Base-by-base conservation (phyloP, 208 protist species). In the Trypanosoma lewisi region DNA sequence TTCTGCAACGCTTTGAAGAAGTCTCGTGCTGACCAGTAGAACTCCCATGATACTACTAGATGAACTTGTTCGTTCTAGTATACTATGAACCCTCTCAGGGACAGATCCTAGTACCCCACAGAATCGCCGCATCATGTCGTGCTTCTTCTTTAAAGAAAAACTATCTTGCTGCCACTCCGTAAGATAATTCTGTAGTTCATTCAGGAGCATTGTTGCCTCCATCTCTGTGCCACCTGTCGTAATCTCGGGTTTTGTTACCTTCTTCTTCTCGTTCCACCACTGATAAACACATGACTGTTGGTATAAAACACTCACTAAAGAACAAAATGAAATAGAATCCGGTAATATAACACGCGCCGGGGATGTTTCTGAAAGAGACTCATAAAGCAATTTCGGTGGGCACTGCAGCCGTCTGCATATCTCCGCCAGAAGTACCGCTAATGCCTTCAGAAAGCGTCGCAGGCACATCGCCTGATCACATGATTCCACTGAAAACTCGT, bases 201-300 rank as follows among this genome's bases (percentile, higher is more conserved):
- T 42, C 17, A 60, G 37, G 44, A 67, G 23, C 23, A 3, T 30
- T 17, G 17, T 44, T 36, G 54, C 30, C 33, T 4, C 34, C 21
- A n/a, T 19, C 30, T 53, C 41, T 33, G 39, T 23, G 28, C 21
- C 36, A 50, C 7, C 39, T 44, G 25, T 42, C 5, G 7, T 30
- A 27, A 19, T 27, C 36, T 27, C 30, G 19, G 19, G 2, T 7
- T 52, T 28, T 19, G 17, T 17, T 16, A 48, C 23, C 21, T 2
- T 50, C 19, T 12, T 21, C 30, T 49, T 31, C 34, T 48, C 64
- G 30, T 41, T 47, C 64, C 64, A 70, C 64, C 64, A 70, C 55
- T 70, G 64, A 50, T 70, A 70, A 11, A 55, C 45, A 48, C 36
- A n/a, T 48, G 55, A 52, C 3, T 70, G 64, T 9, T 47, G 36